These are phyloP conservation scores for Russula abietina DNA, from an alignment of 768 basidiomycete species.

Conservation along the genomic window DNA sequence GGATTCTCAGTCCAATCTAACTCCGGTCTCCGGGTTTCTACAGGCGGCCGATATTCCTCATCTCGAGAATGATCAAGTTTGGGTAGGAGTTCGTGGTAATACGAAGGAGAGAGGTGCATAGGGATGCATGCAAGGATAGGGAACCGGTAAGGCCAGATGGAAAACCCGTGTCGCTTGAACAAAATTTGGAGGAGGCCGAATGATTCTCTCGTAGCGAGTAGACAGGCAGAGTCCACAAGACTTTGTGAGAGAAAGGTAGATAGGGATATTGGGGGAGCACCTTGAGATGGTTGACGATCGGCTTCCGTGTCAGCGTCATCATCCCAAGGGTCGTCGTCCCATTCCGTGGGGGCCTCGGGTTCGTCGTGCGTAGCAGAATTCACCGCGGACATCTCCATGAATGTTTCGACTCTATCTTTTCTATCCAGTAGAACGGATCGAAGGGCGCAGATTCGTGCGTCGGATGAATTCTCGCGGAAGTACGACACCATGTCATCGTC, in stretches of 20 bases:
- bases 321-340: slow-evolving; percentile 77
- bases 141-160: slow-evolving; percentile 66
- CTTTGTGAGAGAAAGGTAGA: slow-evolving; percentile 57
- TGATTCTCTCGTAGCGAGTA: slow-evolving; percentile 58
- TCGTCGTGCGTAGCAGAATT: slow-evolving; percentile 26
- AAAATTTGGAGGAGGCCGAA: slow-evolving; percentile 56
- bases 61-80: slow-evolving; percentile 45
- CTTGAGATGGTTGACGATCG: slow-evolving; percentile 18
- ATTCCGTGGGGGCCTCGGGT: slow-evolving; percentile 42
- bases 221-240: slow-evolving; percentile 52
- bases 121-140: slow-evolving; percentile 69
- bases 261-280: slow-evolving; percentile 46
- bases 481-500: slow-evolving; percentile 40
- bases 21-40: slow-evolving; percentile 45
- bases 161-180: slow-evolving; percentile 46
- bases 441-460: slow-evolving; percentile 59
- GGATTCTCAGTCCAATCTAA: slow-evolving; percentile 54
- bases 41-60: slow-evolving; percentile 35
- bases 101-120: slow-evolving; percentile 58
- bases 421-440: slow-evolving; percentile 65
- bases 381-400: slow-evolving; percentile 47
- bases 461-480: slow-evolving; percentile 50
- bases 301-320: slow-evolving; percentile 38
- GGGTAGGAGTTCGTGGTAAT: slow-evolving; percentile 60
- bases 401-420: slow-evolving; percentile 68